A percentile compares a stretch with the other conserved stretches of the same genome.
Evolutionary conservation across 441 rosid species (phyloP).

Genomic region (Macaranga tanarius): DNA sequence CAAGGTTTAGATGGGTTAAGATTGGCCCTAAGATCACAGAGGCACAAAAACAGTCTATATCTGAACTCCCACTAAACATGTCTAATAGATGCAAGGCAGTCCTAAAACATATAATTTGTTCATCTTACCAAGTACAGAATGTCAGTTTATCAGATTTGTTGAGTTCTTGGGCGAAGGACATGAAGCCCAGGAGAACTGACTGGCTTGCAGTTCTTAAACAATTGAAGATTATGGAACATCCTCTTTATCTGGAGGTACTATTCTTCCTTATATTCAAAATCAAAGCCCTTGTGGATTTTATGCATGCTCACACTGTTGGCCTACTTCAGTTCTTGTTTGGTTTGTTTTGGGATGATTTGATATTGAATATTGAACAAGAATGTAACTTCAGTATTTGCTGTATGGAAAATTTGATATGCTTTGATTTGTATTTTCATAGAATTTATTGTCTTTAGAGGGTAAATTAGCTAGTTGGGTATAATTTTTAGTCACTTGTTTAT

Average conservation of each 20-base stretch:
- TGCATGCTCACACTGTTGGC: background rate
- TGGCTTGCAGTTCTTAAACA: slow-evolving; percentile 84
- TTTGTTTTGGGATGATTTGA: background rate
- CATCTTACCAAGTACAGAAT: slow-evolving; percentile 31
- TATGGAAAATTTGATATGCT: background rate
- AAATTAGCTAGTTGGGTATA: background rate
- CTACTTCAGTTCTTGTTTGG: background rate
- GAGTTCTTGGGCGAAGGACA: slow-evolving; percentile 64
- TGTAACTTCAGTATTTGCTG: background rate
- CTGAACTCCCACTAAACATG: slow-evolving; percentile 58
- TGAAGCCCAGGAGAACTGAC: slow-evolving; percentile 73
- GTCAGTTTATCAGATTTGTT: slow-evolving; percentile 47
- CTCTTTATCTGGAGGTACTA: slow-evolving; percentile 61
- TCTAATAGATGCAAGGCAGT: slow-evolving; percentile 64
- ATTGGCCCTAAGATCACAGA: slow-evolving; percentile 36
- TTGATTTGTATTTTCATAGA: background rate
- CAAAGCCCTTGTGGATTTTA: background rate
- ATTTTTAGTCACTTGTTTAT: background rate
- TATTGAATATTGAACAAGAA: background rate
- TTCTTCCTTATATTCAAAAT: background rate
- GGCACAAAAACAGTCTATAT: slow-evolving; percentile 49
- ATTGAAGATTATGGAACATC: slow-evolving; percentile 55
- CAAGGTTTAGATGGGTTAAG: slow-evolving; percentile 49
- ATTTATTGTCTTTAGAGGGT: background rate
- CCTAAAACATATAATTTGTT: slow-evolving; percentile 67